A percentile compares a stretch with the other conserved stretches of the same genome.
These are phyloP conservation scores for Aspergillus hancockii DNA, from an alignment of 495 filamentous ascomycete species.

Conservation along the genomic window DNA sequence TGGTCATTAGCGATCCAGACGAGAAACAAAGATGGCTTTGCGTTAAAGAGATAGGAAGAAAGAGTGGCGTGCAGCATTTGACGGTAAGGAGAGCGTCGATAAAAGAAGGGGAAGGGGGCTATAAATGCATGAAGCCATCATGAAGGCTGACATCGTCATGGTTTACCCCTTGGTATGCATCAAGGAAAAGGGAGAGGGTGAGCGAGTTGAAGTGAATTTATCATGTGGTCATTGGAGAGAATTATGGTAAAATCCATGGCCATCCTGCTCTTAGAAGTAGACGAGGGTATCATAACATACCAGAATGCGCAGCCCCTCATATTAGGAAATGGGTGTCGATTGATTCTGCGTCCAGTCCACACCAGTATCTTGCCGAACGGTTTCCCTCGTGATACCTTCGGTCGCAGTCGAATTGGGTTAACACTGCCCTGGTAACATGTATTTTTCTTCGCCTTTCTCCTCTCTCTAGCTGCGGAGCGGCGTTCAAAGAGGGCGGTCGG, in stretches of 20 bases:
- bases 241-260: neutral
- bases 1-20: slow-evolving; percentile 19
- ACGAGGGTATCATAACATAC: slow-evolving; percentile 3
- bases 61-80: slow-evolving; percentile 8
- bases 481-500: slow-evolving; percentile 10
- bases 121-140: slow-evolving; percentile 15
- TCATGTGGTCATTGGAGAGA: neutral
- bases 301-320: slow-evolving; percentile 12
- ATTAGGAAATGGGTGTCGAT: slow-evolving; percentile 1
- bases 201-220: neutral
- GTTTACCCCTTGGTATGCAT: slow-evolving; percentile 13
- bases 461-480: neutral
- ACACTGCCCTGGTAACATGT: no score
- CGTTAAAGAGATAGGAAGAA: slow-evolving; percentile 4
- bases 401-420: neutral
- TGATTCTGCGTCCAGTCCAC: neutral
- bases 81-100: slow-evolving; percentile 7
- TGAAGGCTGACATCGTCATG: slow-evolving; percentile 11
- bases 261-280: neutral
- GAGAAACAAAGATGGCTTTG: slow-evolving; percentile 4
- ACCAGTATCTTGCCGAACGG: neutral
- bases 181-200: neutral
- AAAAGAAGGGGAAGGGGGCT: slow-evolving; percentile 9
- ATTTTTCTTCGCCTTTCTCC: neutral
- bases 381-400: neutral